Conservation (phyloP, 2,329 filamentous ascomycete genomes). For the Fusarium sp. region DNA sequence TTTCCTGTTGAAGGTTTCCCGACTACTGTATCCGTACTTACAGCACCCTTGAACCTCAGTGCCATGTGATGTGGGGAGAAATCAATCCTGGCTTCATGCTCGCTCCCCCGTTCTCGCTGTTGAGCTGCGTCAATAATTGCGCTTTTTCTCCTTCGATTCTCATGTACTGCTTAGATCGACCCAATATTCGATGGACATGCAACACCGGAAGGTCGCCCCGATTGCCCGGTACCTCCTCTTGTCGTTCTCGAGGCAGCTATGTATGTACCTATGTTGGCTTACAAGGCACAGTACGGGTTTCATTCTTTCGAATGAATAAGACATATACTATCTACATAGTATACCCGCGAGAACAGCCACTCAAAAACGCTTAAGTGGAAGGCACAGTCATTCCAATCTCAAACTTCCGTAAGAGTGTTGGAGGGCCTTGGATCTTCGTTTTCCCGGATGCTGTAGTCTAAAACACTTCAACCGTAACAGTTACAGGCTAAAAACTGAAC, state of each 20-base stretch:
- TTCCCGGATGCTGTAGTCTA: conserved; percentile 16
- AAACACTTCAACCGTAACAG: conserved; percentile 10
- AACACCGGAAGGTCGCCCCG: conserved; percentile 20
- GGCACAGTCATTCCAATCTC: background rate
- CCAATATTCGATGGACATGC: conserved; percentile 14
- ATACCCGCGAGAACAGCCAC: background rate
- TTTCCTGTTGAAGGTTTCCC: conserved; percentile 31
- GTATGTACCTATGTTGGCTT: background rate
- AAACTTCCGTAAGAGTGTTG: background rate
- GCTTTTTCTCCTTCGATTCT: conserved; percentile 18
- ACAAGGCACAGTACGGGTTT: background rate
- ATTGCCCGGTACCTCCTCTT: background rate
- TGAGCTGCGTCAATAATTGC: conserved; percentile 8
- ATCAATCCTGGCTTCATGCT: conserved; percentile 5
- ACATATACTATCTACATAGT: background rate
- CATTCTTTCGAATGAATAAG: background rate
- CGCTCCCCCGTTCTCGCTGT: conserved; percentile 7
- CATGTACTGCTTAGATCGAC: background rate
- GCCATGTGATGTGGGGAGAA: conserved; percentile 32
- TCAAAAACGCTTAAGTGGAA: background rate
- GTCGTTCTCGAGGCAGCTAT: background rate
- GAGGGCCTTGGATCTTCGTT: conserved; percentile 33
- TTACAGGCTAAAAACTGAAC: conserved; percentile 31
- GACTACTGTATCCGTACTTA: background rate
- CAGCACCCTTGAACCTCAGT: conserved; percentile 6